A percentile compares a stretch with the other conserved stretches of the same genome.
phyloP scores from a whole-genome alignment of 148 eudicot species.

The Diospyros lotus region DNA sequence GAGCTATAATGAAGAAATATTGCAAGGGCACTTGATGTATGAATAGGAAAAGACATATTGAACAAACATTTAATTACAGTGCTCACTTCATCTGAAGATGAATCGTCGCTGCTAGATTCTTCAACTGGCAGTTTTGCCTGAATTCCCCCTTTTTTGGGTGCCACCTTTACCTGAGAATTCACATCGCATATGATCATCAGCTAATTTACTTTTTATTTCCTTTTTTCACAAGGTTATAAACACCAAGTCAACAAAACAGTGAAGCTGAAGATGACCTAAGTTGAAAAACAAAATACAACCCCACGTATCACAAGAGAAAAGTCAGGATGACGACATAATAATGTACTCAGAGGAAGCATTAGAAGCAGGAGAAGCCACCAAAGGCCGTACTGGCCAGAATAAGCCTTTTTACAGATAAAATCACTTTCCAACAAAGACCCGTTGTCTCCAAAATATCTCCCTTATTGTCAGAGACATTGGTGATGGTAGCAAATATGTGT shows the following conservation, averaged over 20 bases:
- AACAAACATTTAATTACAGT: background rate
- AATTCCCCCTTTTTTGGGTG: conserved; percentile 11
- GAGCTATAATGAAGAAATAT: background rate
- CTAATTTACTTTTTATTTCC: background rate
- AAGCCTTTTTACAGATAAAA: too few species aligned
- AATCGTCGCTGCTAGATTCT: conserved; percentile 14
- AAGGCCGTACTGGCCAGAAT: too few species aligned
- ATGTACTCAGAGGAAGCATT: background rate
- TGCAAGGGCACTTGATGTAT: background rate
- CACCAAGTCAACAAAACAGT: too few species aligned
- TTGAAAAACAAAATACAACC: background rate
- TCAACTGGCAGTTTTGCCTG: conserved; percentile 7
- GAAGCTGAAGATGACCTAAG: background rate
- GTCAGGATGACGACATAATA: background rate
- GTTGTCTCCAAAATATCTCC: too few species aligned
- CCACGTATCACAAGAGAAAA: background rate
- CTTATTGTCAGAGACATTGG: too few species aligned
- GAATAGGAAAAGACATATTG: background rate
- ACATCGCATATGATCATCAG: background rate
- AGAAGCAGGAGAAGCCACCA: background rate
- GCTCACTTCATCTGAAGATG: conserved; percentile 25
- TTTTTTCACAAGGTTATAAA: too few species aligned
- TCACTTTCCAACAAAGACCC: too few species aligned
- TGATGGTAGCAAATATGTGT: too few species aligned
- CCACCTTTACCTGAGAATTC: conserved; percentile 21